Conservation (phyloP, 768 basidiomycete genomes). For the Boletus reticuloceps region DNA sequence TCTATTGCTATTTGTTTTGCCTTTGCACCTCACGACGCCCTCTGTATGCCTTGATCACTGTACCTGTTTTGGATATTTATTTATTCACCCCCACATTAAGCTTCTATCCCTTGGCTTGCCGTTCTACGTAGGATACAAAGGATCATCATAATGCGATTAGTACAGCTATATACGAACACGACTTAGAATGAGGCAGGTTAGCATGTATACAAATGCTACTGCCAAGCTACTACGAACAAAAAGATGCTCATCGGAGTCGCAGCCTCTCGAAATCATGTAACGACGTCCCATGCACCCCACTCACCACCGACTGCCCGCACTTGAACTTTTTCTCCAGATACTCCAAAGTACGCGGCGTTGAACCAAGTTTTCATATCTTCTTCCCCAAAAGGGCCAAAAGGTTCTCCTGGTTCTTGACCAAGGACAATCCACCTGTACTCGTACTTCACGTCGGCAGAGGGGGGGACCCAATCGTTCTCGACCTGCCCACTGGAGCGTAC, state of each 20-base stretch:
- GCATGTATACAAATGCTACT: slow-evolving; percentile 11
- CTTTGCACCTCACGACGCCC: slow-evolving; percentile 1
- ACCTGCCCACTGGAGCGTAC: slow-evolving; percentile 73
- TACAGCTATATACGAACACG: background rate
- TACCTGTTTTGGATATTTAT: slow-evolving; percentile 28
- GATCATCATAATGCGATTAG: slow-evolving; percentile 16
- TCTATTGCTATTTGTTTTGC: slow-evolving; percentile 24
- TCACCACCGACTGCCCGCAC: slow-evolving; percentile 63
- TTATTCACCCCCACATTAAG: slow-evolving; percentile 17
- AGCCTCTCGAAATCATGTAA: slow-evolving; percentile 37
- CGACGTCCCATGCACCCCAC: slow-evolving; percentile 72
- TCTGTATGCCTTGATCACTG: slow-evolving; percentile 22
- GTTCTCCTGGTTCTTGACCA: slow-evolving; percentile 46
- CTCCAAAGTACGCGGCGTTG: slow-evolving; percentile 79
- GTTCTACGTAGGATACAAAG: slow-evolving; percentile 16
- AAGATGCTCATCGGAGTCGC: background rate
- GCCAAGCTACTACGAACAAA: background rate
- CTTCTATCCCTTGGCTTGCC: slow-evolving; percentile 8
- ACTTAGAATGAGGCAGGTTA: background rate
- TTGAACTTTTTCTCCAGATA: slow-evolving; percentile 72
- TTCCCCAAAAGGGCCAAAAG: slow-evolving; percentile 79
- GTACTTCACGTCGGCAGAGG: slow-evolving; percentile 71
- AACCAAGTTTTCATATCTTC: slow-evolving; percentile 81
- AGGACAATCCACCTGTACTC: slow-evolving; percentile 79
- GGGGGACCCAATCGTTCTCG: slow-evolving; percentile 66